Base-by-base conservation (phyloP, 2,329 filamentous ascomycete genomes). In the Xylaria sp. region DNA sequence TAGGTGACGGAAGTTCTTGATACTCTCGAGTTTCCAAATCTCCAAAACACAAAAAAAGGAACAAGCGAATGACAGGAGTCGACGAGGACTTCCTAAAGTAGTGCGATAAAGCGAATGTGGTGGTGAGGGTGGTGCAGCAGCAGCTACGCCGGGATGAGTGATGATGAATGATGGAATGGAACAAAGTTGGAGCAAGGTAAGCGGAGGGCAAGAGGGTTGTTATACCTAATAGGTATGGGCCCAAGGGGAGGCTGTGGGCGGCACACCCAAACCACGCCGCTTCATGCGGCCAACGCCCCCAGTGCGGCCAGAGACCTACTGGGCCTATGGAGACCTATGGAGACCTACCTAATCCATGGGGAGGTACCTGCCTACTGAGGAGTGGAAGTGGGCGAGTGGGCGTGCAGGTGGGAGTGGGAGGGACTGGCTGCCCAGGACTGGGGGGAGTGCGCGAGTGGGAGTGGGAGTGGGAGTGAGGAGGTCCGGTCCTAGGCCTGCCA, bases 21-120 rank as follows among this genome's bases (percentile, higher is more conserved):
- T 39, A 59, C 70, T 69, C 69, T 70, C 74, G 70, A 69, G 73
- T 68, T 61, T 67, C 64, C 63, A 69, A 70, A 68, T 72, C 67
- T 71, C 70, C 75, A 75, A 76, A 78, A 78, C 77, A 76, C 73
- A 77, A 79, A 78, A 77, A 74, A 78, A 74, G 74, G 72, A 73
- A 75, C 78, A 86, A 88, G 85, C 85, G 85, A 88, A 83, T 85
- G 85, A 87, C 84, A 86, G 84, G 85, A 87, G 84, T 80, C 85
- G 77, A 81, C 84, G 84, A 87, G 85, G 84, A 85, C 83, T 87
- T 87, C 84, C 84, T 84, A 82, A 71, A 72, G 37, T 73, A 67
- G 69, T 73, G 72, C 73, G 72, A 71, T 72, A 76, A 78, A 80
- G 79, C 79, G 79, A 82, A 75, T 74, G 80, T 82, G 75, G 72